Evolutionary conservation across 1,284 basidiomycete genomes (phyloP).

Genomic region (Peniophora sp.): DNA sequence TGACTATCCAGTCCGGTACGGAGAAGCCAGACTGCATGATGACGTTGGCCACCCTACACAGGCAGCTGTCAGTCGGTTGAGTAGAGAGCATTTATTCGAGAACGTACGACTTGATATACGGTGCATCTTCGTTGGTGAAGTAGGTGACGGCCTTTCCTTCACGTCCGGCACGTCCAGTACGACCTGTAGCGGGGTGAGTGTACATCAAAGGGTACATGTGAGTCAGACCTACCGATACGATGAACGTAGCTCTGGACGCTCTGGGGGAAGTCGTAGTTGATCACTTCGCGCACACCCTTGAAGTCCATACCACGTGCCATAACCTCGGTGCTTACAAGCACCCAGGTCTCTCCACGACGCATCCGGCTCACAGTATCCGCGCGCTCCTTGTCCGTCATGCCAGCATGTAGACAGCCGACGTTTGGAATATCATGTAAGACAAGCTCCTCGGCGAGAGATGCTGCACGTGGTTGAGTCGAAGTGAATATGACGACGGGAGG

Average conservation of each 20-base stretch:
- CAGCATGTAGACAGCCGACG: constrained; percentile 89
- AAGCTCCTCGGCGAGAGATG: constrained; percentile 85
- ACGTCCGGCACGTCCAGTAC: constrained; percentile 90
- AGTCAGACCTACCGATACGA: constrained; percentile 60
- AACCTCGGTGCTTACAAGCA: constrained; percentile 89
- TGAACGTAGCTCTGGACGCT: constrained; percentile 94
- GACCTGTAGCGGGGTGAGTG: constrained; percentile 33
- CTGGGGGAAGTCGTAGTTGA: constrained; percentile 96
- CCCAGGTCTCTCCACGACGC: constrained; percentile 84
- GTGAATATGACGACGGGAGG: constrained; percentile 93
- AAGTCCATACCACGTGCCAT: constrained; percentile 98
- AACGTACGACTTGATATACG: constrained; percentile 82
- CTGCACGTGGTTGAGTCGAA: constrained; percentile 86
- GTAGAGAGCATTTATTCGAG: not conserved
- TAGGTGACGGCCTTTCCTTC: constrained; percentile 92
- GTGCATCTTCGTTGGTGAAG: constrained; percentile 91
- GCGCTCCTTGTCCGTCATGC: constrained; percentile 79
- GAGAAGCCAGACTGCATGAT: constrained; percentile 83
- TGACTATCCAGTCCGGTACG: constrained; percentile 88
- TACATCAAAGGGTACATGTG: not conserved
- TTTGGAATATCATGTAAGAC: constrained; percentile 78
- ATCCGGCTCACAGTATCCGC: constrained; percentile 83
- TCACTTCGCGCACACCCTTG: constrained; percentile 88
- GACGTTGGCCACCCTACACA: constrained; percentile 83
- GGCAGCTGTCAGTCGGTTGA: constrained; percentile 8